phyloP scores from a whole-genome alignment of 371 early-diverging fungal species.

The Dichotomocladium elegans region DNA sequence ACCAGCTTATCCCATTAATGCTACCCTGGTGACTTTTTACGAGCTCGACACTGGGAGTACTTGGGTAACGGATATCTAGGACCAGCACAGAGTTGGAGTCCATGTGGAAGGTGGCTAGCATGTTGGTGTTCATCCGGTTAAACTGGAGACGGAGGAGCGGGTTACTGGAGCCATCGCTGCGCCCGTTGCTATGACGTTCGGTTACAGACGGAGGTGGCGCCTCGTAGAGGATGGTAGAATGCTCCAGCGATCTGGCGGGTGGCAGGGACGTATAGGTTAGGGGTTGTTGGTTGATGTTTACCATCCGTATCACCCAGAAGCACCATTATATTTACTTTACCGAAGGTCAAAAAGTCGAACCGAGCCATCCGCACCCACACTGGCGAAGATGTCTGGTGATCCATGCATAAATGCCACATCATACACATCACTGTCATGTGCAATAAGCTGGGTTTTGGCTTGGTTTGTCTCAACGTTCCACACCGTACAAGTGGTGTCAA shows the following conservation, averaged over 20 bases:
- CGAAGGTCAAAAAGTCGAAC: constrained; percentile 93
- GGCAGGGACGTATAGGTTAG: no score
- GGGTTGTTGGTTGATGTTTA: no score
- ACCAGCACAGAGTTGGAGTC: constrained; percentile 77
- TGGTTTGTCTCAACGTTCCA: constrained; percentile 91
- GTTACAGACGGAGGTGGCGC: constrained; percentile 40
- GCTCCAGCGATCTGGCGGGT: constrained; percentile 78
- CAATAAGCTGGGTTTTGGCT: constrained; percentile 93
- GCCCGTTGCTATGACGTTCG: neutral
- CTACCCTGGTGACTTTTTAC: constrained; percentile 68
- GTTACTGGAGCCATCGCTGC: no score
- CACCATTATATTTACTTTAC: no score
- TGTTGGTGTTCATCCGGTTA: constrained; percentile 85
- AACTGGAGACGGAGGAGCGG: constrained; percentile 43
- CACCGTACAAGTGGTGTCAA: constrained; percentile 95
- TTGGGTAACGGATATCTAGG: constrained; percentile 89
- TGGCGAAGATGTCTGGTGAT: constrained; percentile 81
- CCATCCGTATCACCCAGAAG: no score
- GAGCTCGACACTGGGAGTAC: constrained; percentile 81
- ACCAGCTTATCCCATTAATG: constrained; percentile 81
- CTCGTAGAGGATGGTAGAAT: constrained; percentile 94
- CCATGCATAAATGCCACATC: constrained; percentile 86
- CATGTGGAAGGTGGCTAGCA: constrained; percentile 87
- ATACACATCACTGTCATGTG: constrained; percentile 92
- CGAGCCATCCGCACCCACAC: constrained; percentile 95